Evolutionary conservation across 805 yeast species (phyloP), one percentile per base, ranked within the genome.

Genomic region (Wickerhamiella parazyma): DNA sequence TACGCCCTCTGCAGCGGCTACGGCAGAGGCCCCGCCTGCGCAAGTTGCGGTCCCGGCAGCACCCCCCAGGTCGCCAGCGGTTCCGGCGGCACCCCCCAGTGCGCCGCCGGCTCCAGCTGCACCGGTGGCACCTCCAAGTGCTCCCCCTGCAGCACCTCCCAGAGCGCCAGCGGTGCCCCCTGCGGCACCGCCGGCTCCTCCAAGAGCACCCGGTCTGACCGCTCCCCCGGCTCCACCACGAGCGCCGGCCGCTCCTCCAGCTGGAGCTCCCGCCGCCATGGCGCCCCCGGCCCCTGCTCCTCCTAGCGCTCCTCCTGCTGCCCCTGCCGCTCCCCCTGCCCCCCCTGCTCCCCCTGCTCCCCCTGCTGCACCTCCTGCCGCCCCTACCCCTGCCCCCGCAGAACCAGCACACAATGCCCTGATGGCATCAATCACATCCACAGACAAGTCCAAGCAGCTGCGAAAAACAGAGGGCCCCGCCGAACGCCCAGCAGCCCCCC

Each of bases 361-460:
- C 7, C 49, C 53, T 3, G 51, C 51, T 8, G 47, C 48, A 18
- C 38, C 45, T n/a, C 45, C 51, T 4, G 39, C 51, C 12, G 46
- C 55, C 36, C 35, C 53, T 26, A 31, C 49, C 21, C 42, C 41
- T 22, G 33, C 9, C n/a, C 19, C 16, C 6, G 24, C 5, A 34
- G 20, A 45, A 47, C 26, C 45, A 48, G 21, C 47, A 50, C 8
- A 55, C 60, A 4, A 63, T 64, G 38, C 70, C 59, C 68, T 89
- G 31, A 66, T 89, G 47, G 83, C 93, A 0, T 84, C 96, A 0
- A 89, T 89, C 52, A 70, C 95, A 52, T 74, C 78, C 26, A 78
- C 95, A 0, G 31, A 28, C 31, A 87, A 89, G 29, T 31, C 87
- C 4, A 78, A 80, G 0, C 55, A 74, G 5, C 70, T 89, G 51